Conservation (phyloP, 257 asterid genomes). For the Nicotiana paniculata region DNA sequence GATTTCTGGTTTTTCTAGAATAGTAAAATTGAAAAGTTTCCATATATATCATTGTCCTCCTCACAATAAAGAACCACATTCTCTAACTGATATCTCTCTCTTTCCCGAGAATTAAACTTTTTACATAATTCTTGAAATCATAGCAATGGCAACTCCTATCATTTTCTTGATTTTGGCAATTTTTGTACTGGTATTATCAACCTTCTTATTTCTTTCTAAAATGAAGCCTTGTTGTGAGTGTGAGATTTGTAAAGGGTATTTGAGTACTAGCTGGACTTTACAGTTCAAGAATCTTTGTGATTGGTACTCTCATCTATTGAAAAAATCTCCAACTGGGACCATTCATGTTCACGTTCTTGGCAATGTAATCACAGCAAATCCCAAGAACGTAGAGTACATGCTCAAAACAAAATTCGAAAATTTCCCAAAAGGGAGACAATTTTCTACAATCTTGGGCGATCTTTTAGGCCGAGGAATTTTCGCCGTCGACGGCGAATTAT, state of each 20-base stretch:
- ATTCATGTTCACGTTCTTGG: slow-evolving; percentile 64
- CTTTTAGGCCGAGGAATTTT: slow-evolving; percentile 75
- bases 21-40: neutral
- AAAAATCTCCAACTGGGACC: slow-evolving; percentile 51
- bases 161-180: slow-evolving; percentile 22
- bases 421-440: slow-evolving; percentile 66
- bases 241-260: slow-evolving; percentile 44
- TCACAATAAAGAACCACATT: neutral
- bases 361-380: slow-evolving; percentile 57
- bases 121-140: neutral
- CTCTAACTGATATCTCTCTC: neutral
- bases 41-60: neutral
- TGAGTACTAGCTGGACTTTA: slow-evolving; percentile 46
- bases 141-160: slow-evolving; percentile 19
- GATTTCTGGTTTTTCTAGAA: neutral
- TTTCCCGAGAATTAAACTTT: too few species aligned
- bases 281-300: slow-evolving; percentile 60
- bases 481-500: slow-evolving; percentile 74
- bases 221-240: slow-evolving; percentile 57
- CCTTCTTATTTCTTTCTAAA: slow-evolving; percentile 15
- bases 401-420: slow-evolving; percentile 58
- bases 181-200: slow-evolving; percentile 7
- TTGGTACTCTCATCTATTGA: slow-evolving; percentile 71
- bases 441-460: slow-evolving; percentile 57
- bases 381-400: slow-evolving; percentile 57